These are phyloP conservation scores for Epicoccum sorghinum DNA, from an alignment of 2,329 filamentous ascomycete genomes.

Conservation along the genomic window DNA sequence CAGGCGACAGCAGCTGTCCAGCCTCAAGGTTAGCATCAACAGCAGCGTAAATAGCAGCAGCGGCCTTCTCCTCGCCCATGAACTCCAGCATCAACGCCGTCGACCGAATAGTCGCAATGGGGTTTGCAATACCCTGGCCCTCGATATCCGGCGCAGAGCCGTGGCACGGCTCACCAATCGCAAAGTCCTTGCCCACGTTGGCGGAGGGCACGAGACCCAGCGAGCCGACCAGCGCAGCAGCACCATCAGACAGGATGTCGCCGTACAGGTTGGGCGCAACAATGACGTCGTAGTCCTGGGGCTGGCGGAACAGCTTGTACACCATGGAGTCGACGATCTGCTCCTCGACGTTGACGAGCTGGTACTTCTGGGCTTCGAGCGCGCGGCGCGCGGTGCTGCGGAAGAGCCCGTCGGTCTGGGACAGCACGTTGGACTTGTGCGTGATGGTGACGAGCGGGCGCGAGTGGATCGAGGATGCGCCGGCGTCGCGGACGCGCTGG, in stretches of 20 bases:
- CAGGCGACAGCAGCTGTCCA: constrained; percentile 81
- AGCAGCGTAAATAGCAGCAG: constrained; percentile 86
- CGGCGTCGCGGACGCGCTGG: constrained; percentile 74
- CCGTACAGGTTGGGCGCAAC: constrained; percentile 98
- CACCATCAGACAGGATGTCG: constrained; percentile 94
- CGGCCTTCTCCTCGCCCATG: constrained; percentile 82
- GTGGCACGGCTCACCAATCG: constrained; percentile 97
- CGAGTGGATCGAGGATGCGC: constrained; percentile 66
- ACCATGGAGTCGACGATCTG: constrained; percentile 99
- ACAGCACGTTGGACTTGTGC: constrained; percentile 97
- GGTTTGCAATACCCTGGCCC: constrained; percentile 91
- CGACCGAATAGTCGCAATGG: constrained; percentile 90
- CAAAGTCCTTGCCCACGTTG: constrained; percentile 92
- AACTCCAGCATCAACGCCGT: constrained; percentile 97
- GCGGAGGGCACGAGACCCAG: constrained; percentile 92
- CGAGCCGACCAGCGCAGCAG: constrained; percentile 89
- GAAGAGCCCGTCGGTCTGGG: constrained; percentile 96
- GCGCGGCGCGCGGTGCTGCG: constrained; percentile 77
- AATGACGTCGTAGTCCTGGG: constrained; percentile 93
- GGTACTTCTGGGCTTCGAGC: constrained; percentile 70
- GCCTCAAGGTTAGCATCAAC: constrained; percentile 90
- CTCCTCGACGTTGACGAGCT: constrained; percentile 76
- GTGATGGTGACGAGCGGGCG: constrained; percentile 88
- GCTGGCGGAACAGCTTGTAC: constrained; percentile 98
- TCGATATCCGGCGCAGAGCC: constrained; percentile 95